Percentiles rank a stretch among this genome's conserved stretches.
Conservation (phyloP, 306 rosid species). For the Prunus padus region DNA sequence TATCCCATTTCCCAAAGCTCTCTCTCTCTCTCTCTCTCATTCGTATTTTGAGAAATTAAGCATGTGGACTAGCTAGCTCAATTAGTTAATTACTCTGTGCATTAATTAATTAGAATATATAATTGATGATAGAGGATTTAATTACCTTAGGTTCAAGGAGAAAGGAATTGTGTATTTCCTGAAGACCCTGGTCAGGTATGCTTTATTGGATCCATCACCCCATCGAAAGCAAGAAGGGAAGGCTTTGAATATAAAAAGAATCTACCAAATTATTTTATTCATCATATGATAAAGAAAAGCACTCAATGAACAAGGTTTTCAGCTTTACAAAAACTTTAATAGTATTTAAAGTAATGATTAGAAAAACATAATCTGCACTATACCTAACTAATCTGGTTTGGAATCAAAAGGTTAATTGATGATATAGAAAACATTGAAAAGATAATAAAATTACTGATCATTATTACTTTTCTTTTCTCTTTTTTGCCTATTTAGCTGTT, state of each 20-base stretch:
- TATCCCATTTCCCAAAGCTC: conserved; percentile 34
- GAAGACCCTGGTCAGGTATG: conserved; percentile 48
- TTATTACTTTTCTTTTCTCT: conserved; percentile 2
- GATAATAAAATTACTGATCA: conserved; percentile 15
- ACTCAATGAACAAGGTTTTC: conserved; percentile 38
- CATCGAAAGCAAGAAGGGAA: conserved; percentile 28
- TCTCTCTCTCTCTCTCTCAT: conserved; percentile 4
- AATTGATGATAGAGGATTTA: conserved; percentile 27
- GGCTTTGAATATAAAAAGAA: conserved; percentile 27
- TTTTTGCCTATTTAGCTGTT: conserved; percentile 25
- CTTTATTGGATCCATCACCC: conserved; percentile 55
- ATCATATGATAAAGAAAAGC: conserved; percentile 15
- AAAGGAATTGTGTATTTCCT: conserved; percentile 32
- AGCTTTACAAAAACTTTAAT: conserved; percentile 27
- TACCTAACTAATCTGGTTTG: conserved; percentile 19
- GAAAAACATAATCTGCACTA: not conserved
- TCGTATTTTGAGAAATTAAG: conserved; percentile 10
- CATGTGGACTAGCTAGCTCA: not conserved
- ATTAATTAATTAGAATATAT: not conserved
- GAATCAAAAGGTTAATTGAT: conserved; percentile 20
- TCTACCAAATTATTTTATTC: conserved; percentile 15
- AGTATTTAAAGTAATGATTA: not conserved
- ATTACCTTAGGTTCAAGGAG: conserved; percentile 27
- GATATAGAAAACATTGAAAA: not conserved
- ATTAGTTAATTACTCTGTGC: not conserved